phyloP scores from a whole-genome alignment of 768 basidiomycete genomes.

The Kondoa subrosea region DNA sequence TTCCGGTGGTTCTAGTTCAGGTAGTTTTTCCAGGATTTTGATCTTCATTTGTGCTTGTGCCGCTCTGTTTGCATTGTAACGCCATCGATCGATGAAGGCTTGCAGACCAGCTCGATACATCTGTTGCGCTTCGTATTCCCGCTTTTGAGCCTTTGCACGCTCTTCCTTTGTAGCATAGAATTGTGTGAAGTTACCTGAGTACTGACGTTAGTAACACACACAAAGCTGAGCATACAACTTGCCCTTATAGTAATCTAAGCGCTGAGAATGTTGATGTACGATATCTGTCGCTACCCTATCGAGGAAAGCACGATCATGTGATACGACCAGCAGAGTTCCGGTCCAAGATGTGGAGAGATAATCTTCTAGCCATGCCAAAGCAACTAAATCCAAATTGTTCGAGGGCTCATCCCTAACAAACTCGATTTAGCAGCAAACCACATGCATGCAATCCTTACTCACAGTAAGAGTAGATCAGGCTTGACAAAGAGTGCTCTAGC shows the following conservation, averaged over 20 bases:
- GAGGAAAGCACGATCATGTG: conserved; percentile 93
- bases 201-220: conserved; percentile 83
- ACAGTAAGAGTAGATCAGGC: conserved; percentile 36
- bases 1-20: conserved; percentile 82
- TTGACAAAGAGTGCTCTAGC: conserved; percentile 94
- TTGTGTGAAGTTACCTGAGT: conserved; percentile 93
- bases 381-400: background rate
- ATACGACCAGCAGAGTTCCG: conserved; percentile 38
- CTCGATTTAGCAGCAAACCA: background rate
- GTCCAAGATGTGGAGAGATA: conserved; percentile 28
- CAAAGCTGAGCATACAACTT: conserved; percentile 8
- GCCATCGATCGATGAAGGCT: conserved; percentile 95
- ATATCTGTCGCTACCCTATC: conserved; percentile 97
- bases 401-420: conserved; percentile 42
- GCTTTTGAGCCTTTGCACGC: conserved; percentile 62
- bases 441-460: conserved; percentile 31
- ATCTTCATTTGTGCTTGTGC: conserved; percentile 68
- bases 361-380: conserved; percentile 23
- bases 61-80: conserved; percentile 42
- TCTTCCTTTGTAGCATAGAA: conserved; percentile 98
- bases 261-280: conserved; percentile 45
- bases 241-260: background rate
- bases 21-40: conserved; percentile 68
- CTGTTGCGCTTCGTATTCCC: conserved; percentile 88
- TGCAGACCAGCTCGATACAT: conserved; percentile 87